phyloP scores from a whole-genome alignment of 2,329 filamentous ascomycete genomes.

The Annulohypoxylon truncatum region DNA sequence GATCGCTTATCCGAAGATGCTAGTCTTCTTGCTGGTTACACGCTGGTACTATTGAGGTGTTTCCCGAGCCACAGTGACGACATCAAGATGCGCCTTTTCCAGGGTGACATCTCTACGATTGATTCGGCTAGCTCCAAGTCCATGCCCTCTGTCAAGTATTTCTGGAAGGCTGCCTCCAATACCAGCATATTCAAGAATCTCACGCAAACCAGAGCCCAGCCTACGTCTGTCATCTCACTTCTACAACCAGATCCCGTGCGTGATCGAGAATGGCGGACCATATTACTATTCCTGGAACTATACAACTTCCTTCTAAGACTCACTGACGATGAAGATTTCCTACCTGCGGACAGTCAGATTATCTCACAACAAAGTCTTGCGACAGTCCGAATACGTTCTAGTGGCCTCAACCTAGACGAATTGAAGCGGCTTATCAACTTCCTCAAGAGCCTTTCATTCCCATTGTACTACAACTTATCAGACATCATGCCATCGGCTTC shows the following conservation, averaged over 20 bases:
- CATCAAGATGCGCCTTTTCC: slow-evolving; percentile 92
- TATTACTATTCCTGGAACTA: slow-evolving; percentile 91
- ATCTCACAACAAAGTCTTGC: slow-evolving; percentile 54
- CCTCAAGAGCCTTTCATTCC: slow-evolving; percentile 90
- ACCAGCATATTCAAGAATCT: slow-evolving; percentile 57
- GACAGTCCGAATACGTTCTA: slow-evolving; percentile 65
- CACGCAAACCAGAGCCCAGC: slow-evolving; percentile 46
- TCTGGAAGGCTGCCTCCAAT: slow-evolving; percentile 75
- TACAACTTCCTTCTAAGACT: slow-evolving; percentile 93
- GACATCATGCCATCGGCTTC: slow-evolving; percentile 60
- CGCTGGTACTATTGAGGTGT: slow-evolving; percentile 83
- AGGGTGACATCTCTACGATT: slow-evolving; percentile 70
- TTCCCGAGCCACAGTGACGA: slow-evolving; percentile 87
- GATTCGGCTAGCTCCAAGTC: slow-evolving; percentile 52
- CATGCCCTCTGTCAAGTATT: slow-evolving; percentile 80
- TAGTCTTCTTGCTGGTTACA: slow-evolving; percentile 84
- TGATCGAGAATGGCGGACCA: slow-evolving; percentile 84
- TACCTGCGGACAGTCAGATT: slow-evolving; percentile 65
- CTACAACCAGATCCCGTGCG: slow-evolving; percentile 51
- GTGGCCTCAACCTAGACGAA: slow-evolving; percentile 77
- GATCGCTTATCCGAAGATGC: slow-evolving; percentile 66
- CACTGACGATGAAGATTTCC: slow-evolving; percentile 97
- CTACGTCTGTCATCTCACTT: slow-evolving; percentile 41
- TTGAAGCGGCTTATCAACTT: slow-evolving; percentile 82
- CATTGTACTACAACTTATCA: slow-evolving; percentile 84